A percentile compares a stretch with the other conserved stretches of the same genome.
Conservation (phyloP, 1,284 basidiomycete genomes). For the Cutaneotrichosporon cutaneum region DNA sequence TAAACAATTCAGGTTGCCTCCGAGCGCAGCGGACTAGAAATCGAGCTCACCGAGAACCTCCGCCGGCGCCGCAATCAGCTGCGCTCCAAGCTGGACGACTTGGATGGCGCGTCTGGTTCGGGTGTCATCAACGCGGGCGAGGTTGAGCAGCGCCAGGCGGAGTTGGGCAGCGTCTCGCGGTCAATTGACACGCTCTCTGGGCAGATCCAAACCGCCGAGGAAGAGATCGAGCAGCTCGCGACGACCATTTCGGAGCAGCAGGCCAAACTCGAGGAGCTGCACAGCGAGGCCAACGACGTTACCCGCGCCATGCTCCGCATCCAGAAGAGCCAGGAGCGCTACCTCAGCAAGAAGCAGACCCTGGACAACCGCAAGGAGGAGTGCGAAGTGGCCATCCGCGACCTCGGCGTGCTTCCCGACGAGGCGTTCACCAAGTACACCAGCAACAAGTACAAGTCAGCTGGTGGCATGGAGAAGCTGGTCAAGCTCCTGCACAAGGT, state of each 20-base stretch:
- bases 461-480: slow-evolving; percentile 74
- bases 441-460: slow-evolving; percentile 39
- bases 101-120: slow-evolving; percentile 64
- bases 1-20: slow-evolving; percentile 63
- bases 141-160: slow-evolving; percentile 65
- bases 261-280: slow-evolving; percentile 68
- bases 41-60: slow-evolving; percentile 88
- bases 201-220: slow-evolving; percentile 61
- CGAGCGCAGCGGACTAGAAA: slow-evolving; percentile 77
- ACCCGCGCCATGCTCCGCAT: slow-evolving; percentile 78
- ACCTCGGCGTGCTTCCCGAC: slow-evolving; percentile 92
- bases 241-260: slow-evolving; percentile 66
- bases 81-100: slow-evolving; percentile 69
- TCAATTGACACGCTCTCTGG: slow-evolving; percentile 66
- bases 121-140: slow-evolving; percentile 60
- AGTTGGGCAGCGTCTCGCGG: slow-evolving; percentile 65
- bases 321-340: slow-evolving; percentile 92
- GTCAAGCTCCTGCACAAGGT: slow-evolving; percentile 85
- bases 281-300: slow-evolving; percentile 80
- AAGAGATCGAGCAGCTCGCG: slow-evolving; percentile 61
- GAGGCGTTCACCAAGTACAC: slow-evolving; percentile 96
- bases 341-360: slow-evolving; percentile 86
- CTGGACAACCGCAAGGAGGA: slow-evolving; percentile 81
- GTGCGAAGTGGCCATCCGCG: slow-evolving; percentile 89
- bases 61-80: slow-evolving; percentile 75